Conservation (phyloP, 176 grass and related monocot genomes). For the Aegilops sharonensis region DNA sequence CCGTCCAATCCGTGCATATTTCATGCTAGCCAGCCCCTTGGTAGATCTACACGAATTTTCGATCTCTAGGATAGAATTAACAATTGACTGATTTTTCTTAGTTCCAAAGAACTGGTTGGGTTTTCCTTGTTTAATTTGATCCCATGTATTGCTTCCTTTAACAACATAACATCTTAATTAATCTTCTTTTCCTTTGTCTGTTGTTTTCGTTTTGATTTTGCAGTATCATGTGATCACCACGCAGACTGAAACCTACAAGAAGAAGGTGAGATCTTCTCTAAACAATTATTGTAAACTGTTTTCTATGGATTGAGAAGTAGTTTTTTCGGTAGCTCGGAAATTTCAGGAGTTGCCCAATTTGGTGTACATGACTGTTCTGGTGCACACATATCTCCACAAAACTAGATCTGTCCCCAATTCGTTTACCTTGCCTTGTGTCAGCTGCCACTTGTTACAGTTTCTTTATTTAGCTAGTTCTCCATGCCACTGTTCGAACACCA, state of each 20-base stretch:
- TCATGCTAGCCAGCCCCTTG: constrained; percentile 5
- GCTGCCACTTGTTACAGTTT: background rate
- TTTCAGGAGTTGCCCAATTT: background rate
- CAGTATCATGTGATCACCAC: constrained; percentile 89
- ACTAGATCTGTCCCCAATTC: background rate
- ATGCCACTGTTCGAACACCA: background rate
- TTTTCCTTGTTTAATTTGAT: background rate
- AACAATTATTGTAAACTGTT: background rate
- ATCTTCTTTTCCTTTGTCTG: background rate
- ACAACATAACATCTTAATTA: background rate
- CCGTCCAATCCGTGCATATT: constrained; percentile 42
- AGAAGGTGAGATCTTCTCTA: constrained; percentile 58
- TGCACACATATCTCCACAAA: background rate
- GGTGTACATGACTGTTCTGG: background rate
- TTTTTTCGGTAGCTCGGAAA: background rate
- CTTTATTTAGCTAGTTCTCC: background rate
- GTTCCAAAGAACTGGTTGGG: background rate
- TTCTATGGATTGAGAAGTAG: background rate
- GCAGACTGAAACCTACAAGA: constrained; percentile 90
- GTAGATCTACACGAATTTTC: background rate
- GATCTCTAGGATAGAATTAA: background rate
- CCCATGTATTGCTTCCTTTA: background rate
- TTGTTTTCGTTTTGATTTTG: constrained; percentile 16
- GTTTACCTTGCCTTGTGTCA: background rate
- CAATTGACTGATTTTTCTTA: too few species aligned